phyloP scores from a whole-genome alignment of 306 rosid genomes.

The Herpetospermum pedunculosum region DNA sequence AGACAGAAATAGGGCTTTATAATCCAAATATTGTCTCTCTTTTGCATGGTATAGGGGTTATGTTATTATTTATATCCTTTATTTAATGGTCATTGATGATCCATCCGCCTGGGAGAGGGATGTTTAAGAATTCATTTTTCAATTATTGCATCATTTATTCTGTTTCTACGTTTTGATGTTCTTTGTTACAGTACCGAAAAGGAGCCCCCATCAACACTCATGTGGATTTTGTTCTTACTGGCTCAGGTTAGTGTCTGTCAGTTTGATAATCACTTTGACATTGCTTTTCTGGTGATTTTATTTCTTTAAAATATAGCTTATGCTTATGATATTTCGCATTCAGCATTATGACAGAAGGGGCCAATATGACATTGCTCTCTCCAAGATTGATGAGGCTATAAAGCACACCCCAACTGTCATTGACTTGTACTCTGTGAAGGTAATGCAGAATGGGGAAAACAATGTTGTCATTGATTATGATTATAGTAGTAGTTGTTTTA shows the following conservation, averaged over 20 bases:
- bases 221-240: constrained; percentile 88
- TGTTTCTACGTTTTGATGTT: constrained; percentile 11
- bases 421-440: constrained; percentile 94
- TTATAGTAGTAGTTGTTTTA: background rate
- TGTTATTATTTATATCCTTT: background rate
- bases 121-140: background rate
- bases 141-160: constrained; percentile 3
- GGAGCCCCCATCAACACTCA: constrained; percentile 87
- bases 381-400: constrained; percentile 80
- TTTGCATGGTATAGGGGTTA: background rate
- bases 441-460: constrained; percentile 15
- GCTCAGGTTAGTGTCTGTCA: constrained; percentile 60
- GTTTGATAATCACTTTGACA: background rate
- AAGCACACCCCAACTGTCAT: constrained; percentile 91
- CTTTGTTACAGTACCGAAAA: constrained; percentile 45
- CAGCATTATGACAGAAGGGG: constrained; percentile 96
- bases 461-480: background rate
- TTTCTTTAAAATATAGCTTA: constrained; percentile 4
- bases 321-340: constrained; percentile 20
- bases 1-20: background rate
- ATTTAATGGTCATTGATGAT: background rate
- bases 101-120: background rate
- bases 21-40: background rate
- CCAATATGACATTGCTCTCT: constrained; percentile 59
- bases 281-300: background rate